Evolutionary conservation across 805 yeast species (phyloP).

Genomic region (Tetrapisispora phaffii): DNA sequence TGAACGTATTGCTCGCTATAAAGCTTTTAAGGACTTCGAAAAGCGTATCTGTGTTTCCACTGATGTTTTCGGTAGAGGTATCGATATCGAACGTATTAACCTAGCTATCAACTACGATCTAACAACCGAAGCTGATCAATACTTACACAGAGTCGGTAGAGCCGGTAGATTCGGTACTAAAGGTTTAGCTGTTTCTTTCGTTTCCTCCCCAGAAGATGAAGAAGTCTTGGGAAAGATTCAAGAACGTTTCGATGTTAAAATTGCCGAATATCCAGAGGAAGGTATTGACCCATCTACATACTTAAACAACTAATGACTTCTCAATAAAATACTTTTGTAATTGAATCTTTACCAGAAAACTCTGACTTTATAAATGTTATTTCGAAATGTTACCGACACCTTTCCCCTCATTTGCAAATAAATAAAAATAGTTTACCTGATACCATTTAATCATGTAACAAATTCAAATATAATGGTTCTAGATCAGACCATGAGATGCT

Average conservation of each 20-base stretch:
- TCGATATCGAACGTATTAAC: slow-evolving; percentile 97
- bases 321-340: neutral
- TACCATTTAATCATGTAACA: neutral
- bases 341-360: neutral
- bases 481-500: neutral
- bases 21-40: slow-evolving; percentile 93
- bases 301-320: slow-evolving; percentile 3
- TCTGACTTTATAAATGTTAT: neutral
- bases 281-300: slow-evolving; percentile 5
- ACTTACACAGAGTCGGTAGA: slow-evolving; percentile 98
- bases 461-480: neutral
- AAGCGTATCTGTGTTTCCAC: slow-evolving; percentile 98
- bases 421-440: neutral
- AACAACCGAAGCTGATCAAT: slow-evolving; percentile 95
- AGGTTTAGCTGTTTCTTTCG: slow-evolving; percentile 91
- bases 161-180: slow-evolving; percentile 99
- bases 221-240: slow-evolving; percentile 86
- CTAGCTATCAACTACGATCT: slow-evolving; percentile 95
- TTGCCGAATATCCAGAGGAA: slow-evolving; percentile 87
- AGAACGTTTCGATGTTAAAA: slow-evolving; percentile 93
- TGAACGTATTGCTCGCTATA: slow-evolving; percentile 95
- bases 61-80: slow-evolving; percentile 98
- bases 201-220: slow-evolving; percentile 77
- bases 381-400: no score
- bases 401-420: neutral